These are phyloP conservation scores for Verticillium longisporum DNA, from an alignment of 2,329 filamentous ascomycete species.

Conservation along the genomic window DNA sequence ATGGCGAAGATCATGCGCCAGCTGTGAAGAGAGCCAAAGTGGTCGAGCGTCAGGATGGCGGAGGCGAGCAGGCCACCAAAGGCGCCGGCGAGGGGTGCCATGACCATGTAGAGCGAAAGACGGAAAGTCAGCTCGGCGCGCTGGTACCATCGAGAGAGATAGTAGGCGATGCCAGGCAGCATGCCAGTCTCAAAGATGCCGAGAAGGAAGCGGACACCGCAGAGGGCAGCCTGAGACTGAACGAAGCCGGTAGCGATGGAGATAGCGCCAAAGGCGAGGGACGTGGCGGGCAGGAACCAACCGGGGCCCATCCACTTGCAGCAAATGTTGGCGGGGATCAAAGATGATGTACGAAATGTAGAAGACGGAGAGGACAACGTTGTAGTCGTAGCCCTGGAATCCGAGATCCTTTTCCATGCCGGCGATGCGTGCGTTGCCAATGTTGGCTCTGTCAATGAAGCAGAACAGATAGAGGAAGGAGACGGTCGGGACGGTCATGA, in stretches of 20 bases:
- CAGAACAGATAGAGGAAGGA: constrained; percentile 63
- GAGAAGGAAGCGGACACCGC: constrained; percentile 60
- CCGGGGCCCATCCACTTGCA: constrained; percentile 68
- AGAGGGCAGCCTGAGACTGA: constrained; percentile 39
- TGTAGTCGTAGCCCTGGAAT: constrained; percentile 60
- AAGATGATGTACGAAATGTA: constrained; percentile 69
- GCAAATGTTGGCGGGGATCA: constrained; percentile 60
- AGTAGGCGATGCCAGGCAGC: constrained; percentile 69
- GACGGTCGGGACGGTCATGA: constrained; percentile 59
- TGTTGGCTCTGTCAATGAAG: constrained; percentile 70
- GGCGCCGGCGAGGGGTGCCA: constrained; percentile 62
- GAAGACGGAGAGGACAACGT: constrained; percentile 59
- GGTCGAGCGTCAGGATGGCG: constrained; percentile 54
- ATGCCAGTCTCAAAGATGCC: constrained; percentile 68
- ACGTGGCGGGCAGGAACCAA: constrained; percentile 60
- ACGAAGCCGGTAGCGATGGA: constrained; percentile 64
- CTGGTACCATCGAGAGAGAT: constrained; percentile 66
- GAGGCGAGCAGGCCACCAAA: constrained; percentile 63
- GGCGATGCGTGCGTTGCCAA: constrained; percentile 64
- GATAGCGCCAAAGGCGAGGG: constrained; percentile 55
- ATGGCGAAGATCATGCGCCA: constrained; percentile 69
- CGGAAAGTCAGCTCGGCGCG: constrained; percentile 61
- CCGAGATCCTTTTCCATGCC: constrained; percentile 56
- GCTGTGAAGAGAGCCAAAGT: constrained; percentile 46
- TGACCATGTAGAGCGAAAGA: constrained; percentile 62